Conservation (phyloP, 2,329 filamentous ascomycete genomes). For the Pyrenochaeta sp. region DNA sequence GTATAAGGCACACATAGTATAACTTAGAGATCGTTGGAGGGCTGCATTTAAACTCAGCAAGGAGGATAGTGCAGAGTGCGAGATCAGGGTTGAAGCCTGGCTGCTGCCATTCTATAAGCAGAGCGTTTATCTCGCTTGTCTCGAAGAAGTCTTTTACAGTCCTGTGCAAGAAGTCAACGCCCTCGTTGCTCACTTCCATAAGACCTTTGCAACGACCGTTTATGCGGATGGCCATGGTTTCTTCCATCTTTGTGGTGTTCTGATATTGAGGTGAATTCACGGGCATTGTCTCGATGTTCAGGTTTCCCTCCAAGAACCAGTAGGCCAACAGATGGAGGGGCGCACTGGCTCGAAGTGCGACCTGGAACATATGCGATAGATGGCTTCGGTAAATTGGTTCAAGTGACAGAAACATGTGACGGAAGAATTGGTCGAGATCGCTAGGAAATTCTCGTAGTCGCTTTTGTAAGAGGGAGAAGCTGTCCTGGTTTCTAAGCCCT, state of each 20-base stretch:
- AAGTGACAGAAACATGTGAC: slow-evolving; percentile 15
- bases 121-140: neutral
- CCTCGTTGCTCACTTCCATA: slow-evolving; percentile 9
- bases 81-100: neutral
- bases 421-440: slow-evolving; percentile 20
- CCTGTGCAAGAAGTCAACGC: slow-evolving; percentile 9
- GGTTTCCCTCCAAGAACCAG: neutral
- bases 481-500: slow-evolving; percentile 14
- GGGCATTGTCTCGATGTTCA: neutral
- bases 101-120: neutral
- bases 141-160: slow-evolving; percentile 16
- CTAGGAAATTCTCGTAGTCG: slow-evolving; percentile 13
- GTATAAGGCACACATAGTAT: no score
- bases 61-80: neutral
- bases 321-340: neutral
- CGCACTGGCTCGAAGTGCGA: neutral
- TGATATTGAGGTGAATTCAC: slow-evolving; percentile 1
- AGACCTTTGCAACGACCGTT: slow-evolving; percentile 12
- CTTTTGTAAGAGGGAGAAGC: slow-evolving; percentile 5
- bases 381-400: slow-evolving; percentile 9
- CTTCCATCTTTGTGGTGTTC: no score
- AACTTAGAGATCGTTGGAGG: no score
- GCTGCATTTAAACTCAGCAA: neutral
- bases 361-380: neutral
- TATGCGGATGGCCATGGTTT: slow-evolving; percentile 8